phyloP scores from a whole-genome alignment of 345 rosid species.

The Heritiera littoralis region DNA sequence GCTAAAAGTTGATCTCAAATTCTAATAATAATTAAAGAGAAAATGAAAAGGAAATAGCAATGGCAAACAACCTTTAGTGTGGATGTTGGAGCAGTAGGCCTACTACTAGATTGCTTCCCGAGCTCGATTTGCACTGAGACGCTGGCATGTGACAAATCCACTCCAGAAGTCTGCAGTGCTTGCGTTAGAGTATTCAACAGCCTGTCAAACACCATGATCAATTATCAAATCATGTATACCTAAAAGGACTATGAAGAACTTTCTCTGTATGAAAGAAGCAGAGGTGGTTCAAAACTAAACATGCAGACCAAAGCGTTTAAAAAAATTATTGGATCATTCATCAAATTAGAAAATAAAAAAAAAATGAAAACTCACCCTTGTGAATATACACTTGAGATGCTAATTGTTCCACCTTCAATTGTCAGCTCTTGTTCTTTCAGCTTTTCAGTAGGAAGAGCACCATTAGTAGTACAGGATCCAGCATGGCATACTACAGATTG shows the following conservation, averaged over 20 bases:
- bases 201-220: conserved; percentile 41
- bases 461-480: conserved; percentile 33
- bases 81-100: conserved; percentile 27
- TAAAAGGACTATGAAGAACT: not conserved
- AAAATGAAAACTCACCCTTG: conserved; percentile 58
- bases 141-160: conserved; percentile 84
- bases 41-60: not conserved
- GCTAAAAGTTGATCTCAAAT: too few relatives aligned
- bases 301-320: not conserved
- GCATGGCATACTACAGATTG: conserved; percentile 34
- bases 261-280: not conserved
- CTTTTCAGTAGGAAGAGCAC: conserved; percentile 44
- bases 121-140: conserved; percentile 85
- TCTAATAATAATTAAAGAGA: not conserved
- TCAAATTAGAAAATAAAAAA: not conserved
- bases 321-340: not conserved
- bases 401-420: conserved; percentile 73
- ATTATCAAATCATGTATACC: not conserved
- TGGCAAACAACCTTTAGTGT: conserved; percentile 34
- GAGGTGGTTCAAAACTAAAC: not conserved
- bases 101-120: conserved; percentile 51
- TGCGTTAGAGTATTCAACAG: conserved; percentile 71
- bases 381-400: conserved; percentile 82
- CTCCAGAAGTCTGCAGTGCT: conserved; percentile 85
- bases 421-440: conserved; percentile 24